Evolutionary conservation across 139 green algal species (phyloP), one percentile per base, ranked within the genome.

Genomic region (Chlamydomonas applanata): DNA sequence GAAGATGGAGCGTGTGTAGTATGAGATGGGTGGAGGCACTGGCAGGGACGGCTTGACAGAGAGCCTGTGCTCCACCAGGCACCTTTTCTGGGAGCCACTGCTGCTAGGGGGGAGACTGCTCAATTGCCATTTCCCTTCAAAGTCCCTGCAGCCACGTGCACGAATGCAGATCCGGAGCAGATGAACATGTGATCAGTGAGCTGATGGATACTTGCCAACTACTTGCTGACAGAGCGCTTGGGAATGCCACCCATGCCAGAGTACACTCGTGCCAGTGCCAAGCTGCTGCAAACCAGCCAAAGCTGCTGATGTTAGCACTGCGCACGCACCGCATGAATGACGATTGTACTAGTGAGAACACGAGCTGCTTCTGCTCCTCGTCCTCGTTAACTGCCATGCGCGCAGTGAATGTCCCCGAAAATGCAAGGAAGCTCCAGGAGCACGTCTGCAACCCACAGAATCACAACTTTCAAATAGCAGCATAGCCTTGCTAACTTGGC

Each of bases 311-410:
- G 64, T n/a, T n/a, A n/a, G n/a, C n/a, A n/a, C n/a, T n/a, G n/a
- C n/a, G n/a, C 44, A 90, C 89, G 46, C 78, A 77, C 1, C 45
- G 40, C 83, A 89, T 87, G 76, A 90, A 90, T 52, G 46, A 74
- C 13, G 75, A 85, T 9, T 83, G 40, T 0, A 81, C 70, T 22
- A 90, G 75, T 5, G 17, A 73, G 83, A 90, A 90, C 1, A 79
- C 67, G 30, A 90, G 68, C 11, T 29, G 44, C 29, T 79, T 34
- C 9, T 16, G 16, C 0, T 45, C 71, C 0, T 52, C 1, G 25
- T 83, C 61, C 61, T 90, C 86, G 5, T 52, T 0, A 16, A 90
- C 86, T 3, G 53, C 71, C 36, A 89, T 59, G 13, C 69, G 49
- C 30, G 84, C 72, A 14, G 71, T 75, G 76, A 90, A 90, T n/a